A percentile compares a stretch with the other conserved stretches of the same genome.
phyloP scores from a whole-genome alignment of 495 filamentous ascomycete genomes.

The Trichoderma reesei region DNA sequence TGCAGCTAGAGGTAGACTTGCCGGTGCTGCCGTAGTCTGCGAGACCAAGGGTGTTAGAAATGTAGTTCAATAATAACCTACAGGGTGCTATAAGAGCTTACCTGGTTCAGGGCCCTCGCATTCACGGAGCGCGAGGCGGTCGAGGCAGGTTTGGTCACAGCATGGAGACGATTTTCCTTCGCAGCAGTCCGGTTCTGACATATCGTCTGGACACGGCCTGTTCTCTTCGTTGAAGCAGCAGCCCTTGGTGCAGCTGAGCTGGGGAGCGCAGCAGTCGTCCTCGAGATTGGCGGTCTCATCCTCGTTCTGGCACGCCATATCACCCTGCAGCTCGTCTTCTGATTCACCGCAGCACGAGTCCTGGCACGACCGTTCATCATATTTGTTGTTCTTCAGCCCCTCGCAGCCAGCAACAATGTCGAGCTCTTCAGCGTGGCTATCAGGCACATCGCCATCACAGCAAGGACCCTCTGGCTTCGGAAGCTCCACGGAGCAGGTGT shows the following conservation, averaged over 20 bases:
- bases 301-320: not conserved
- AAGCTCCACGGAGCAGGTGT: too few species aligned
- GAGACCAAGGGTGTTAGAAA: not conserved
- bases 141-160: constrained; percentile 36
- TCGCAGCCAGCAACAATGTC: too few species aligned
- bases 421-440: too few species aligned
- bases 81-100: not conserved
- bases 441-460: too few species aligned
- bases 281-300: not conserved
- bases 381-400: too few species aligned
- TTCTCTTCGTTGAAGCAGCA: not conserved
- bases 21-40: constrained; percentile 9
- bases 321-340: too few species aligned
- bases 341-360: too few species aligned
- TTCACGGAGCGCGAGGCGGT: constrained; percentile 36
- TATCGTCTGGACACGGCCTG: too few species aligned
- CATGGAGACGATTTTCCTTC: constrained; percentile 14
- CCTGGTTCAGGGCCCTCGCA: constrained; percentile 14
- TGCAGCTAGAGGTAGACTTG: constrained; percentile 13
- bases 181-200: not conserved
- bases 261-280: not conserved
- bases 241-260: not conserved
- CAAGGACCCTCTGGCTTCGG: too few species aligned
- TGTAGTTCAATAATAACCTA: not conserved
- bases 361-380: too few species aligned